phyloP scores from a whole-genome alignment of 2,329 filamentous ascomycete species.

The Penicillium capsulatum region DNA sequence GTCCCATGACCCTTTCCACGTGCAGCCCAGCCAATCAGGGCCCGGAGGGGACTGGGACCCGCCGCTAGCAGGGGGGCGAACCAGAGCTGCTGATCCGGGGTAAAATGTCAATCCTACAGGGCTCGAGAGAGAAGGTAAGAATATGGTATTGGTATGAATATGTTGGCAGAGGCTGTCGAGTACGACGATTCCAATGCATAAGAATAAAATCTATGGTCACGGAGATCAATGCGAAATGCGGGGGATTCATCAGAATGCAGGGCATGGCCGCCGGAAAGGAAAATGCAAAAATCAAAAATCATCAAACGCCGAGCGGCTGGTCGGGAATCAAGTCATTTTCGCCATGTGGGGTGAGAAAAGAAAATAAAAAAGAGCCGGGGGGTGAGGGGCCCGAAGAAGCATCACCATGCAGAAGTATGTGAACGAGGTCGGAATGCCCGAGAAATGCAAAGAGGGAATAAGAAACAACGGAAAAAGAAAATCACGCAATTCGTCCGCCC shows the following conservation, averaged over 20 bases:
- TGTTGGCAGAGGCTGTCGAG: background rate
- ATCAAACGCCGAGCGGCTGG: constrained; percentile 11
- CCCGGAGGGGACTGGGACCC: background rate
- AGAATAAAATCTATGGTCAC: too few species aligned
- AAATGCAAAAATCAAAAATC: constrained; percentile 1
- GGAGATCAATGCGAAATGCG: too few species aligned
- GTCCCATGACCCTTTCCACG: constrained; percentile 17
- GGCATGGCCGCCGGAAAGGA: background rate
- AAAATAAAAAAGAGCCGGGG: too few species aligned
- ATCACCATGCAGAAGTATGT: constrained; percentile 14
- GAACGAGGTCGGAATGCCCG: background rate
- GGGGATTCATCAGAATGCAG: too few species aligned
- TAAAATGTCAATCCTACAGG: constrained; percentile 7
- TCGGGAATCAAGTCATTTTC: constrained; percentile 3
- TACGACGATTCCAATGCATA: too few species aligned
- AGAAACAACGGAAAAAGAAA: constrained; percentile 5
- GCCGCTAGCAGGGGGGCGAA: constrained; percentile 7
- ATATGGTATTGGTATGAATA: too few species aligned
- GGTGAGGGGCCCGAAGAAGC: background rate
- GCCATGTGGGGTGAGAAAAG: constrained; percentile 10
- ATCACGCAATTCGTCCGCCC: constrained; percentile 18
- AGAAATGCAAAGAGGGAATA: constrained; percentile 8
- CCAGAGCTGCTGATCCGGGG: constrained; percentile 21
- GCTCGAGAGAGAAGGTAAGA: background rate
- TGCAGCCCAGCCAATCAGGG: constrained; percentile 10